phyloP scores from a whole-genome alignment of 129 eudicot genomes.

The Helianthus tuberosus region DNA sequence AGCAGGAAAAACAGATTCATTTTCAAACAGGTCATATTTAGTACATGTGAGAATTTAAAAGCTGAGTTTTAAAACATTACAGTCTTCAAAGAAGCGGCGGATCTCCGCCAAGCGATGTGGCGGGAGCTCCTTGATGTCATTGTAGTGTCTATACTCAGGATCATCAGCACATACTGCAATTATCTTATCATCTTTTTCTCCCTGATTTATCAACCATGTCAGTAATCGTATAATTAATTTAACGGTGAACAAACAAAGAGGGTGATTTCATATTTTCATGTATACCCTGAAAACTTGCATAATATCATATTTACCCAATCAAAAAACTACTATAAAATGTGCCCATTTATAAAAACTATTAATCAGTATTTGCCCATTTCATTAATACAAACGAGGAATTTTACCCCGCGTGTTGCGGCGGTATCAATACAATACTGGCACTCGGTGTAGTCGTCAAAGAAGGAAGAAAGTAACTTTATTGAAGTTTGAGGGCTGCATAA shows the following conservation, averaged over 20 bases:
- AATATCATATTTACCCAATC: no score
- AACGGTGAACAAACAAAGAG: background rate
- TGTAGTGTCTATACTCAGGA: conserved; percentile 84
- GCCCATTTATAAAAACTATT: no score
- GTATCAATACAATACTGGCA: no score
- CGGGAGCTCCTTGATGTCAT: conserved; percentile 83
- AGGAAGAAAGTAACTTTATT: no score
- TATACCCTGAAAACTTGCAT: no score
- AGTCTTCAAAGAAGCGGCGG: conserved; percentile 97
- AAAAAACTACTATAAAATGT: no score
- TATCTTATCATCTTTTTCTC: conserved; percentile 97
- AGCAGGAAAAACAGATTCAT: background rate
- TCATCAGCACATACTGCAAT: conserved; percentile 99
- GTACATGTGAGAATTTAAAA: conserved; percentile 1
- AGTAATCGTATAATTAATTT: background rate
- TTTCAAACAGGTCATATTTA: background rate
- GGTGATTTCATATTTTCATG: no score
- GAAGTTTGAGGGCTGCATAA: no score
- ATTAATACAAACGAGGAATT: no score
- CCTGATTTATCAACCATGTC: conserved; percentile 44
- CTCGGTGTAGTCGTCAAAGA: no score
- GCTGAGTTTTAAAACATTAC: conserved; percentile 54
- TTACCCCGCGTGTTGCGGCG: no score
- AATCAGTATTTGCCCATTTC: no score
- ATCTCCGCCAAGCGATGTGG: conserved; percentile 98